Conservation (phyloP, 192 early-diverging fungal genomes). For the Chytriomyces confervae region DNA sequence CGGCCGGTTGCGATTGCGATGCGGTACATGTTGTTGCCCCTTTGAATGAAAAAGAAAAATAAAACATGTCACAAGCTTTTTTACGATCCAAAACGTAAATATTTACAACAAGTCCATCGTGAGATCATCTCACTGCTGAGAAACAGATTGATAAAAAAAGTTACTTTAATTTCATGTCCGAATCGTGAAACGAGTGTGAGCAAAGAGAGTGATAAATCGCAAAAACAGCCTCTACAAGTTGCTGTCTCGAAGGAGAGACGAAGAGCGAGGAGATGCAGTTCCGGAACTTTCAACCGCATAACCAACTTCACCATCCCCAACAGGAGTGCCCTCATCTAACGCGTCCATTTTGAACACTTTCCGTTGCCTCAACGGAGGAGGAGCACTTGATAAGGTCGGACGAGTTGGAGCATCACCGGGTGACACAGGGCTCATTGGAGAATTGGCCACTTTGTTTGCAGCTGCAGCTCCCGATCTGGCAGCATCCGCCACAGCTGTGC, state of each 20-base stretch:
- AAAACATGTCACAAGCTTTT: not conserved
- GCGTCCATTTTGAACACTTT: constrained; percentile 19
- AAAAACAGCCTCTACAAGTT: too few relatives aligned
- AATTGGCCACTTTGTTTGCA: not conserved
- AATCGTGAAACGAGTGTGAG: too few relatives aligned
- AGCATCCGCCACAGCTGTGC: not conserved
- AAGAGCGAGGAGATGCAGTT: not conserved
- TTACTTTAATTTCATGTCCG: too few relatives aligned
- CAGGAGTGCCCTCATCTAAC: constrained; percentile 10
- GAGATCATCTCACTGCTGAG: too few relatives aligned
- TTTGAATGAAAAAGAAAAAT: not conserved
- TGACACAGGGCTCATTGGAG: not conserved
- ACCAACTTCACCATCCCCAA: not conserved
- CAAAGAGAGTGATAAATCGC: too few relatives aligned
- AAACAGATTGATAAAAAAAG: too few relatives aligned
- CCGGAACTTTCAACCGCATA: not conserved
- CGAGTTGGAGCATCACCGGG: not conserved
- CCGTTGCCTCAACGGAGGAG: not conserved
- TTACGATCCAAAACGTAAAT: not conserved
- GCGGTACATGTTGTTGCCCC: too few relatives aligned
- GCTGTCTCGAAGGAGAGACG: not conserved
- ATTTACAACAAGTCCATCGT: too few relatives aligned
- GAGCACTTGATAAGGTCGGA: not conserved
- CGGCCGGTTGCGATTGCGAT: too few relatives aligned
- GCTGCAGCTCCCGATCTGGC: not conserved